Conservation (phyloP, 345 rosid genomes). For the Balakata baccata region DNA sequence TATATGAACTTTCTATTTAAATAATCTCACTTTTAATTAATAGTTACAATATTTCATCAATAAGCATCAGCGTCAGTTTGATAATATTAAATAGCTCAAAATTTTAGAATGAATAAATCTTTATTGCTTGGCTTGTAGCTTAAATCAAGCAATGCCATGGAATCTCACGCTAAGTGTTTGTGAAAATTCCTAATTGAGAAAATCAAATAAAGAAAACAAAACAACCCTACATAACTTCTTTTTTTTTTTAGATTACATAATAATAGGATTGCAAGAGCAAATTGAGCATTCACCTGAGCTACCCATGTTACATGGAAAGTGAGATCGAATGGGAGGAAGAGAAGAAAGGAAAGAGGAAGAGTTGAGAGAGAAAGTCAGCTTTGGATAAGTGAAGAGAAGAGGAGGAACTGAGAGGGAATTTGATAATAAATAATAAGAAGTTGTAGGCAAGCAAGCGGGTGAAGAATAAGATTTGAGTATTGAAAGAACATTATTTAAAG, state of each 20-base stretch:
- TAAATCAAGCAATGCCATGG: background rate
- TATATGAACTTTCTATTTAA: too few species aligned
- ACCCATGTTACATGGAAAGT: slow-evolving; percentile 19
- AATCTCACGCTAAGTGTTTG: slow-evolving; percentile 24
- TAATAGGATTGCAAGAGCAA: background rate
- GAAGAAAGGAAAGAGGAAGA: background rate
- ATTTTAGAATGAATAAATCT: too few species aligned
- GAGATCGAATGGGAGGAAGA: slow-evolving; percentile 18
- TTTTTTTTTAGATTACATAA: too few species aligned
- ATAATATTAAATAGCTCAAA: background rate
- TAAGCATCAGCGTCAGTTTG: background rate
- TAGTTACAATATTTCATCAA: too few species aligned
- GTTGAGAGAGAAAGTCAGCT: background rate
- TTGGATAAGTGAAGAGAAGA: slow-evolving; percentile 10
- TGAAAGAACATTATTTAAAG: too few species aligned
- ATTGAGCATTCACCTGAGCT: slow-evolving; percentile 26
- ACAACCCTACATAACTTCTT: too few species aligned
- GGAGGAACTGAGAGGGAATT: background rate
- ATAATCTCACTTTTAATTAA: background rate
- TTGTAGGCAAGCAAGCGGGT: slow-evolving; percentile 1
- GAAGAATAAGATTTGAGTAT: slow-evolving; percentile 13
- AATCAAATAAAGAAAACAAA: background rate
- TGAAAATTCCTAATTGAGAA: slow-evolving; percentile 14
- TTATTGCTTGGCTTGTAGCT: too few species aligned
- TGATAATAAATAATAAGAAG: slow-evolving; percentile 9